Evolutionary conservation across 495 filamentous ascomycete species (phyloP).

Genomic region (Baudoinia panamericana): DNA sequence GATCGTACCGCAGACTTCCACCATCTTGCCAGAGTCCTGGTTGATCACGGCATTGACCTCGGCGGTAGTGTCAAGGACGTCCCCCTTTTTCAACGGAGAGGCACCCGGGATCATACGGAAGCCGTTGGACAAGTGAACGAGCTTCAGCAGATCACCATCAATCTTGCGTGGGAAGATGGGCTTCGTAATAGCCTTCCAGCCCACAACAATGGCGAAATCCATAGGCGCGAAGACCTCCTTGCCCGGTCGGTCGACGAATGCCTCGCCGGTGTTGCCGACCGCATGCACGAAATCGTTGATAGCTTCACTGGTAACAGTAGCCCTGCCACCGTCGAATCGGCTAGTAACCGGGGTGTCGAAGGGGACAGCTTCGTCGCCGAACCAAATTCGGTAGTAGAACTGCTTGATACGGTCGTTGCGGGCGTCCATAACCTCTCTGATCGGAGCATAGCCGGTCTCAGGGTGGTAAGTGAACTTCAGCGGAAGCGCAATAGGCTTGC

Average conservation of each 20-base stretch:
- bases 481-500: constrained; percentile 62
- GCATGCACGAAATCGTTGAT: constrained; percentile 98
- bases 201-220: constrained; percentile 97
- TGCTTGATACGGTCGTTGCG: constrained; percentile 95
- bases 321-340: constrained; percentile 75
- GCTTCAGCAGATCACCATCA: constrained; percentile 85
- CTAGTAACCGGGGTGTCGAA: constrained; percentile 73
- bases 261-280: constrained; percentile 93
- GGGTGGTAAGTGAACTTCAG: constrained; percentile 85
- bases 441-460: constrained; percentile 86
- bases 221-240: constrained; percentile 93
- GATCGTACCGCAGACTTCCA: constrained; percentile 95
- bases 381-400: constrained; percentile 96
- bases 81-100: constrained; percentile 84
- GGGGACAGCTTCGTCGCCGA: constrained; percentile 71
- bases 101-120: constrained; percentile 98
- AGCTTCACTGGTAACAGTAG: constrained; percentile 73
- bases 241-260: constrained; percentile 93
- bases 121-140: constrained; percentile 90
- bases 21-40: constrained; percentile 97
- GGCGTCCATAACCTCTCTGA: constrained; percentile 84
- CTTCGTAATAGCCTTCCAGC: constrained; percentile 98
- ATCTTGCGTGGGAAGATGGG: constrained; percentile 92
- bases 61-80: constrained; percentile 82
- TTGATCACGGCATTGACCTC: constrained; percentile 97